Evolutionary conservation across 2,329 filamentous ascomycete species (phyloP), one percentile per base, ranked within the genome.

Genomic region (Pochonia chlamydosporia): DNA sequence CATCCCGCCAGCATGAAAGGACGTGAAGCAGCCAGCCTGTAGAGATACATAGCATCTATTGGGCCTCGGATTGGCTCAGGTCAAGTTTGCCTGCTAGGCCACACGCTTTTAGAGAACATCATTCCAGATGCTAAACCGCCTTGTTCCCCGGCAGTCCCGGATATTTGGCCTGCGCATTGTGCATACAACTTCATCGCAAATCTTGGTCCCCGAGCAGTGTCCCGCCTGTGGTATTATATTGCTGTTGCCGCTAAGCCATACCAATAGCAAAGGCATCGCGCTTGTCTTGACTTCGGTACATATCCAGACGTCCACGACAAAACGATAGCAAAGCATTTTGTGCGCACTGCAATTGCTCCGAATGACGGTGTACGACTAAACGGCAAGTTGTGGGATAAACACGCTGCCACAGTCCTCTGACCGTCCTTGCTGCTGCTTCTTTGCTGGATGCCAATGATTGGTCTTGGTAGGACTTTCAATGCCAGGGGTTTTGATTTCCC

Each of bases 381-480:
- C 8, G 16, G 35, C 35, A 4, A 7, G 18, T 8, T 39, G 35
- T 20, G 20, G 35, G 13, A 39, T 23, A 10, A 20, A n/a, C n/a
- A n/a, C 18, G 8, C 18, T 8, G 18, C 9, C 7, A 5, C 7
- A 13, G 14, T 10, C 35, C 18, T 39, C 20, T 20, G 14, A 6
- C 9, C 9, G 23, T 18, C 23, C 23, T 20, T 26, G 9, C 23
- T 21, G 28, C 24, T 45, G 39, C 8, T 28, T 7, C n/a, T 16
- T 24, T 31, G 24, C 30, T 64, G 85, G 95, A 66, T 93, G 88
- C 73, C 83, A 84, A 46, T 74, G 70, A 49, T 69, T 75, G 39
- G 20, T 39, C 20, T 13, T 13, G 5, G 23, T 5, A 23, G 6
- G 20, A 23, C 20, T 30, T 31, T 64, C 85, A 95, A 66, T 93